Base-by-base conservation (phyloP, 2,329 filamentous ascomycete species). In the Botrytis galanthina region DNA sequence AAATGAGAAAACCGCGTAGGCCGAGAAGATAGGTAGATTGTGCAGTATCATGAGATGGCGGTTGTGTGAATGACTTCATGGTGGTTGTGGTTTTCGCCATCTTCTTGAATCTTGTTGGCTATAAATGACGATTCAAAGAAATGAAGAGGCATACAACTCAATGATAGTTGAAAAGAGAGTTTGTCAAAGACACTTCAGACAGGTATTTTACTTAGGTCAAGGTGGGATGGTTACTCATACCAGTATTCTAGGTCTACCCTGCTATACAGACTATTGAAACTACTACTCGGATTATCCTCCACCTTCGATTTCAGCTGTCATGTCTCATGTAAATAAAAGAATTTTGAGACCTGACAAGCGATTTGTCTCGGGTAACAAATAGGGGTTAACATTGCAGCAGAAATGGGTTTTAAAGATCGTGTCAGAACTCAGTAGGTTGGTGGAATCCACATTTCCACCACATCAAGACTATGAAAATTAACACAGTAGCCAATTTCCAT, bases 1-100 rank as follows among this genome's bases (percentile, higher is more conserved):
- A 75, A 9, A 70, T 14, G 7, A 73, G 32, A 20, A 73, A 42
- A 4, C 71, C 71, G 4, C 71, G 71, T 2, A 73, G 32, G 32
- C 71, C 71, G 29, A 73, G n/a, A 29, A 73, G 71, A 57, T 73
- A 70, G 9, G 71, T 60, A n/a, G 44, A 39, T 61, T 51, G 42
- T 20, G 54, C 18, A 26, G 42, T 60, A 16, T 14, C 60, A 6
- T n/a, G 32, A 32, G 60, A 26, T 32, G 44, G 44, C 3, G 44
- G 8, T 18, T 26, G 26, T 1, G 20, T 12, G 32, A 66, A 51
- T 6, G 42, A 61, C 29, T 67, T 72, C 46, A 67, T 72, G 14
- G 29, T 59, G 7, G 18, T 69, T 4, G 22, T 26, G 26, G 6
- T 12, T 32, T 29, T 32, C 37, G 6, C 18, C 39, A 32, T 26